Evolutionary conservation across 1,284 basidiomycete species (phyloP).

Genomic region (Ustilago xerochloae): DNA sequence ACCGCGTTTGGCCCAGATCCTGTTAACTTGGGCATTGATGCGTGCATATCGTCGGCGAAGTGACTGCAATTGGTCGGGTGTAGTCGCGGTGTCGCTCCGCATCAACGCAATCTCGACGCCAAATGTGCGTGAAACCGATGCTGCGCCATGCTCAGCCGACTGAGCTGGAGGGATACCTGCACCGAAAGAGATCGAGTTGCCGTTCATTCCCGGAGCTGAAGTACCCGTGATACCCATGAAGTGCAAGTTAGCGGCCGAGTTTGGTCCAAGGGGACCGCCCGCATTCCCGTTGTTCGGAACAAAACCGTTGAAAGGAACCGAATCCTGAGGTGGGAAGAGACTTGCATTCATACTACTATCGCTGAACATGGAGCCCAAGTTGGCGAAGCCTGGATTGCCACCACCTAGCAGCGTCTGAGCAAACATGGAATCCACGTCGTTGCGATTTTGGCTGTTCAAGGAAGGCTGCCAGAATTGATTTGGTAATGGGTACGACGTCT

Average conservation of each 20-base stretch:
- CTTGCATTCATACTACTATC: slow-evolving; percentile 13
- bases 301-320: slow-evolving; percentile 6
- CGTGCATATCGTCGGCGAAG: slow-evolving; percentile 22
- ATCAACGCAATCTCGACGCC: slow-evolving; percentile 3
- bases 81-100: neutral
- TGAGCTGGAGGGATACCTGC: too few species aligned
- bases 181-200: too few species aligned
- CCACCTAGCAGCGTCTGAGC: slow-evolving; percentile 42
- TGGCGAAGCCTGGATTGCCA: slow-evolving; percentile 15
- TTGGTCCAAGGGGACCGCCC: neutral
- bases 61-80: slow-evolving; percentile 1
- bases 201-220: too few species aligned
- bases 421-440: slow-evolving; percentile 32
- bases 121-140: neutral
- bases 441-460: neutral
- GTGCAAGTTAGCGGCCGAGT: neutral
- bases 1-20: slow-evolving; percentile 37
- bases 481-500: slow-evolving; percentile 11
- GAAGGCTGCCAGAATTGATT: slow-evolving; percentile 28
- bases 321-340: slow-evolving; percentile 8
- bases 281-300: neutral
- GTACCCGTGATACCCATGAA: too few species aligned
- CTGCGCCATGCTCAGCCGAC: too few species aligned
- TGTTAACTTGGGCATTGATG: slow-evolving; percentile 28
- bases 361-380: slow-evolving; percentile 22